Base-by-base conservation (phyloP, 1,284 basidiomycete species). In the Inonotus obliquus region DNA sequence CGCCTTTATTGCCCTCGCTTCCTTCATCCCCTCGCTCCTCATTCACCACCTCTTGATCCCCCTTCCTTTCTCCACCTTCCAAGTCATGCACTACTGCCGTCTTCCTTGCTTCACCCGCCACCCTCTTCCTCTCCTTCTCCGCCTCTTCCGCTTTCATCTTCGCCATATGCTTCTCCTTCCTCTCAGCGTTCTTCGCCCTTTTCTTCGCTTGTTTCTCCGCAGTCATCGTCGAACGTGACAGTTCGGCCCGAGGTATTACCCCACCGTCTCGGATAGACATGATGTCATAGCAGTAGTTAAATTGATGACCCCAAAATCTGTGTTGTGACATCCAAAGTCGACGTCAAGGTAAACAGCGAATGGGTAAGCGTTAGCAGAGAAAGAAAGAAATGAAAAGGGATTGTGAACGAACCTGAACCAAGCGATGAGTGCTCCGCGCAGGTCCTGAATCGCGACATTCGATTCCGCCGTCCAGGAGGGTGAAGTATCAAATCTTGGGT, bases 361-460 rank as follows among this genome's bases (percentile, higher is more conserved):
- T 6, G 32, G 63, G 56, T 2, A 57, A 48, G 49, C 56, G 41
- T n/a, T n/a, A n/a, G n/a, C 51, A 19, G 32, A 27, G 44, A 44
- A 27, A 56, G 27, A 41, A 37, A 38, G n/a, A 7, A 9, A 54
- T 51, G 49, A 11, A 9, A n/a, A 41, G 25, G 23, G 6, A n/a
- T 58, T 38, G 27, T 44, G 21, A n/a, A 69, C 73, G 60, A 63
- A 84, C 83, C 69, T 65, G 66, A 82, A 82, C 81, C 80, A 85
- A 2, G 74, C 73, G 1, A 64, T 54, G 39, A 81, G 60, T 4
- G 73, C 66, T 19, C 75, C 67, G 37, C 67, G 65, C 2, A 78
- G 54, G 5, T 69, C 57, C 13, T n/a, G 21, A 11, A 32, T 55
- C 27, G 7, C 13, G 14, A 72, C 60, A 14, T 65, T 56, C 11